A percentile compares a stretch with the other conserved stretches of the same genome.
These are phyloP conservation scores for Lyophyllum semitale DNA, from an alignment of 768 basidiomycete genomes.

Conservation along the genomic window DNA sequence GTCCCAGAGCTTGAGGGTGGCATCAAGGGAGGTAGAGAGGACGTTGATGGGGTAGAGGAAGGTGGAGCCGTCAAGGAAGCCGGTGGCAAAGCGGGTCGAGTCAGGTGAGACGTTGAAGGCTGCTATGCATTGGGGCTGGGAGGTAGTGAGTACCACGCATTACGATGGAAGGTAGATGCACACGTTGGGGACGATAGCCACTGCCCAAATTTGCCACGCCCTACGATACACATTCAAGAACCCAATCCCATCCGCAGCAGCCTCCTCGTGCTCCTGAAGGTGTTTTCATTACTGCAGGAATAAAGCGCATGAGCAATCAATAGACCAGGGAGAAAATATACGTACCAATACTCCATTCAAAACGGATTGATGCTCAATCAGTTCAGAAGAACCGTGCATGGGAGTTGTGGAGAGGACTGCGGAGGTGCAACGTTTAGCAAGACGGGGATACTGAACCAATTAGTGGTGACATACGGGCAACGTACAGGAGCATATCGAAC, in stretches of 20 bases:
- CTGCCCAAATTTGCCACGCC: conserved; percentile 62
- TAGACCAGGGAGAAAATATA: too few relatives aligned
- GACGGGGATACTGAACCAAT: too few relatives aligned
- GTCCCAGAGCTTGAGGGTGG: conserved; percentile 73
- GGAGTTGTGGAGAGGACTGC: too few relatives aligned
- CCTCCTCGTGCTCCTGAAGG: conserved; percentile 30
- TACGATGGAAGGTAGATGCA: conserved; percentile 22
- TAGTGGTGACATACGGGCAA: too few relatives aligned
- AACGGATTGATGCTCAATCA: too few relatives aligned
- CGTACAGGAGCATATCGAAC: too few relatives aligned
- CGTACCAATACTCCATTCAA: too few relatives aligned
- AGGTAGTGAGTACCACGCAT: not conserved
- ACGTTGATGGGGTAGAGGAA: conserved; percentile 57
- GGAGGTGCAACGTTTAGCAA: too few relatives aligned
- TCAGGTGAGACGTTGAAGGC: conserved; percentile 67
- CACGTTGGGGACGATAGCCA: conserved; percentile 56
- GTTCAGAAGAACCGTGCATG: too few relatives aligned
- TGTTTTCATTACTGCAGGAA: conserved; percentile 67
- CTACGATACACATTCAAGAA: conserved; percentile 81
- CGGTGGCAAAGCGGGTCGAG: conserved; percentile 57
- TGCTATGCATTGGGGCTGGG: conserved; percentile 55
- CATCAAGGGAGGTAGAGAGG: conserved; percentile 68
- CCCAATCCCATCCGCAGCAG: conserved; percentile 47
- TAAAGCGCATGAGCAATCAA: too few relatives aligned
- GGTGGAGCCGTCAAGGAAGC: conserved; percentile 61